phyloP scores from a whole-genome alignment of 2,329 filamentous ascomycete species.

The Macrophomina pseudophaseolina region DNA sequence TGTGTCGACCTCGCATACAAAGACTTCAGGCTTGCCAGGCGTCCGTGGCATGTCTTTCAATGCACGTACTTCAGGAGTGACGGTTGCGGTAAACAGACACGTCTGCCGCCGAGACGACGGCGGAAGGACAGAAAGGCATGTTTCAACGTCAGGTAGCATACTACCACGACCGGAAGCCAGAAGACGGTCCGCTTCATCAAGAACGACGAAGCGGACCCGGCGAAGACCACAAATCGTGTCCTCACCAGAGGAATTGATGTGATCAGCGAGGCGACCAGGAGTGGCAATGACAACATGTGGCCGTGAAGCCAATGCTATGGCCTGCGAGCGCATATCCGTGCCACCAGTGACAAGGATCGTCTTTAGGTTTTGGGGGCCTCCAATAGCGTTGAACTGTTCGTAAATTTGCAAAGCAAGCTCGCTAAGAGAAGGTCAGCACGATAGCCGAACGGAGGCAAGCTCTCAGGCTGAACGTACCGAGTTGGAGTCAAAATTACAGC shows the following conservation, averaged over 20 bases:
- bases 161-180: conserved; percentile 76
- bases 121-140: conserved; percentile 82
- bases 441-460: not conserved
- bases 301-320: conserved; percentile 77
- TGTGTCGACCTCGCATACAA: conserved; percentile 87
- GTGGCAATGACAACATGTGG: conserved; percentile 96
- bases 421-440: conserved; percentile 46
- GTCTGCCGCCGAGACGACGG: conserved; percentile 83
- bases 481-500: conserved; percentile 89
- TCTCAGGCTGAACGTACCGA: conserved; percentile 53
- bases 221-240: conserved; percentile 85
- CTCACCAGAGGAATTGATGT: conserved; percentile 87
- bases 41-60: conserved; percentile 77
- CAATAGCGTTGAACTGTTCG: conserved; percentile 94
- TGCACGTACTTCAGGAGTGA: conserved; percentile 88
- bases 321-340: conserved; percentile 89
- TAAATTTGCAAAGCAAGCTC: conserved; percentile 95
- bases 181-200: conserved; percentile 94
- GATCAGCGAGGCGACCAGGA: conserved; percentile 89
- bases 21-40: conserved; percentile 75
- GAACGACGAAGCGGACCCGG: conserved; percentile 81
- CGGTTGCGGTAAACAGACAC: conserved; percentile 91
- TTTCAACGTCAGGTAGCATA: conserved; percentile 94
- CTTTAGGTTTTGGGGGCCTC: conserved; percentile 84
- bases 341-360: conserved; percentile 89